Evolutionary conservation across 2,329 filamentous ascomycete species (phyloP), one percentile per base, ranked within the genome.

Genomic region (Penicillium sp.): DNA sequence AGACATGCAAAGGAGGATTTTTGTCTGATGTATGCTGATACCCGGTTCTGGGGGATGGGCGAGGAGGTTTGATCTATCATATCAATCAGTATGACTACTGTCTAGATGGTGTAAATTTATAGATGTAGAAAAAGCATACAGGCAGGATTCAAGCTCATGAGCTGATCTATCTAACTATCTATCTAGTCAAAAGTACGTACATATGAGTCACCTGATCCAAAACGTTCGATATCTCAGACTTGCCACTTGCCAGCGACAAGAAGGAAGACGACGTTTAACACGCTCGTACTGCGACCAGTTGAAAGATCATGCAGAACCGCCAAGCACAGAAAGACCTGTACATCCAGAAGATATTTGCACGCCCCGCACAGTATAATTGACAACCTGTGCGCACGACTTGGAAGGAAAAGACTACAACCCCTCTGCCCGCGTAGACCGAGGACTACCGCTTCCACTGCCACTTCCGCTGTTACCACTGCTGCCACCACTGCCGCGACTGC

Each of bases 401-500:
- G 45, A 59, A 40, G 11, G 14, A 11, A 16, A 12, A 8, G 26
- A 26, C 62, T 63, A 69, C 56, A 61, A 59, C 47, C 63, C 62
- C 62, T 70, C 72, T 53, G 69, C 71, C 52, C 66, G 66, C 16
- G 64, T 64, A 59, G 73, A 75, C 57, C 66, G 67, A 23, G 74
- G 74, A 63, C 74, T 76, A 42, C 70, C 64, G 59, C 64, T 71
- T 52, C 70, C 71, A 54, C 68, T 72, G 52, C 70, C 66, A 65
- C 75, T 67, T 65, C 77, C 59, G 67, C 76, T 74, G 21, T 65
- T 50, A 28, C 62, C 65, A 47, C 77, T 78, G 61, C 79, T 81
- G 50, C 74, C 77, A 60, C 77, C 76, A 65, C 78, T 81, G 49
- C 73, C 77, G 59, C 77, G 76, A 65, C 78, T 81, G 50, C 73